A percentile compares a stretch with the other conserved stretches of the same genome.
Conservation (phyloP, 345 rosid species). For the Reutealis trisperma region DNA sequence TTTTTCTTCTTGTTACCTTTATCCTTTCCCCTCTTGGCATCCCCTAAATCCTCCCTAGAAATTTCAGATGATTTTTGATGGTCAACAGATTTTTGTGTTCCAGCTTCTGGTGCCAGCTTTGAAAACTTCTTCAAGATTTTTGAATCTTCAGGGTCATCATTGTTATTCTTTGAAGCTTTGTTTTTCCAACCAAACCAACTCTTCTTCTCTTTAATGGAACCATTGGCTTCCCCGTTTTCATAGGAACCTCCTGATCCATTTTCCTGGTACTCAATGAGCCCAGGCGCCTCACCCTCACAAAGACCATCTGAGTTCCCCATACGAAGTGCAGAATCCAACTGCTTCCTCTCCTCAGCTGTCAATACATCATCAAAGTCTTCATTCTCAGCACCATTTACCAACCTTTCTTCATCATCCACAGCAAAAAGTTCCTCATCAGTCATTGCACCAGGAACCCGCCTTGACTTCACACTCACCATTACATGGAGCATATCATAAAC, state of each 20-base stretch:
- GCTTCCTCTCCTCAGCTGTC: conserved; percentile 90
- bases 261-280: conserved; percentile 50
- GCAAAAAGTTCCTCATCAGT: conserved; percentile 98
- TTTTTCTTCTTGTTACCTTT: conserved; percentile 77
- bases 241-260: conserved; percentile 58
- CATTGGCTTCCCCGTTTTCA: conserved; percentile 61
- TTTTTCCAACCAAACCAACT: conserved; percentile 95
- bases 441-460: conserved; percentile 98
- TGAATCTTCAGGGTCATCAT: conserved; percentile 66
- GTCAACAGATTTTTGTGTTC: conserved; percentile 56
- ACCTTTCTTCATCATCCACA: conserved; percentile 69
- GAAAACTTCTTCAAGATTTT: conserved; percentile 69
- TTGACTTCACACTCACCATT: conserved; percentile 94
- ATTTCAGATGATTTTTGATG: conserved; percentile 59
- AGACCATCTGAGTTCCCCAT: conserved; percentile 64
- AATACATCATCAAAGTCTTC: conserved; percentile 77
- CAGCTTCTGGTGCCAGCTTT: conserved; percentile 68
- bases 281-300: conserved; percentile 76
- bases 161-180: conserved; percentile 59
- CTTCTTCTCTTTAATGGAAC: conserved; percentile 76
- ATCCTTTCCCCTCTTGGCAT: conserved; percentile 73
- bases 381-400: conserved; percentile 56
- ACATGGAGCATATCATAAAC: conserved; percentile 97
- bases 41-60: conserved; percentile 56
- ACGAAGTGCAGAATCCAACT: conserved; percentile 73